A percentile compares a stretch with the other conserved stretches of the same genome.
These are phyloP conservation scores for Alternaria conjuncta DNA, from an alignment of 2,329 filamentous ascomycete species.

Conservation along the genomic window DNA sequence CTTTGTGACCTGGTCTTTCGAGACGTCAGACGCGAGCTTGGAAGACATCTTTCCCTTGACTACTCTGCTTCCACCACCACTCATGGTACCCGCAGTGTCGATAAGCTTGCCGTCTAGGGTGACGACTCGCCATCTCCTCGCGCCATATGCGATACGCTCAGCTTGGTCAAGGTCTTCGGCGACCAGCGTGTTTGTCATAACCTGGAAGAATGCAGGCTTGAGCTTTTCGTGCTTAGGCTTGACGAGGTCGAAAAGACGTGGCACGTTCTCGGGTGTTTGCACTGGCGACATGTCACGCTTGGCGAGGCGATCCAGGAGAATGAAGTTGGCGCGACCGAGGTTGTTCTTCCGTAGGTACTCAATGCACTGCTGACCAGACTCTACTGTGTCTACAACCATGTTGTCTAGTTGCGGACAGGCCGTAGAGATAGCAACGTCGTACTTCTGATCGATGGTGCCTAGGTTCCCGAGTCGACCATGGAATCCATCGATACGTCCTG, in stretches of 20 bases:
- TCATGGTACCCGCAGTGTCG: slow-evolving; percentile 98
- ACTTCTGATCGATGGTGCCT: slow-evolving; percentile 89
- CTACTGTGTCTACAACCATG: slow-evolving; percentile 95
- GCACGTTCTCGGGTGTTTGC: slow-evolving; percentile 88
- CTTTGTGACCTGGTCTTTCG: slow-evolving; percentile 86
- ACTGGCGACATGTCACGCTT: slow-evolving; percentile 79
- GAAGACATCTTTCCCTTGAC: slow-evolving; percentile 96
- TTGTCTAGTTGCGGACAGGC: slow-evolving; percentile 92
- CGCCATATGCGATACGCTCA: slow-evolving; percentile 94
- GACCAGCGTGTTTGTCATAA: slow-evolving; percentile 93
- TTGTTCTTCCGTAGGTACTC: slow-evolving; percentile 98
- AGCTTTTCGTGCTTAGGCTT: slow-evolving; percentile 88
- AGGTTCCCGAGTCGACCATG: slow-evolving; percentile 94
- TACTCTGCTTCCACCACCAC: slow-evolving; percentile 88
- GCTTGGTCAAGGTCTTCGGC: slow-evolving; percentile 93
- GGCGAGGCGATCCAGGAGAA: slow-evolving; percentile 87
- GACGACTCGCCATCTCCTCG: slow-evolving; percentile 92
- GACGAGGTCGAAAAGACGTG: slow-evolving; percentile 90
- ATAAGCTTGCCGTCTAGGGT: slow-evolving; percentile 95
- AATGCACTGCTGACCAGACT: slow-evolving; percentile 96
- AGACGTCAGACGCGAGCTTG: slow-evolving; percentile 85
- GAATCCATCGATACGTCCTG: slow-evolving; percentile 95
- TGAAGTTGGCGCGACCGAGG: slow-evolving; percentile 94
- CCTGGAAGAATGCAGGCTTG: slow-evolving; percentile 90
- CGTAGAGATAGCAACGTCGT: slow-evolving; percentile 97